These are phyloP conservation scores for Takakia lepidozioides DNA, from an alignment of 225 moss, liverwort and hornwort genomes.

Conservation along the genomic window DNA sequence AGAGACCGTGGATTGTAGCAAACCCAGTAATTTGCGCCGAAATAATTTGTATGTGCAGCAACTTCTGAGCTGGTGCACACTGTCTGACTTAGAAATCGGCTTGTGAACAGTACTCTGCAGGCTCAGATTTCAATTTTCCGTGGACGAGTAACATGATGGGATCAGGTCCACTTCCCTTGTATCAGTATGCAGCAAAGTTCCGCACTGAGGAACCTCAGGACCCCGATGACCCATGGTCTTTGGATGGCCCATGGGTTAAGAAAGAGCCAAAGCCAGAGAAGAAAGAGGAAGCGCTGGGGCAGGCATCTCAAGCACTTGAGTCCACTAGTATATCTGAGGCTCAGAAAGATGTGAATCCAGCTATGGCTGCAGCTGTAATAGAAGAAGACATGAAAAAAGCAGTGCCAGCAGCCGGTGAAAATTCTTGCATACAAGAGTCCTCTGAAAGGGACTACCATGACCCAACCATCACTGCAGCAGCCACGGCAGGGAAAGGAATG, in stretches of 20 bases:
- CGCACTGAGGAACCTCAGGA: slow-evolving; percentile 39
- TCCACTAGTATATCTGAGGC: slow-evolving; percentile 7
- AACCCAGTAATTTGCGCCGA: too few relatives aligned
- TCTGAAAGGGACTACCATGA: slow-evolving; percentile 12
- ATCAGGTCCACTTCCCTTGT: slow-evolving; percentile 34
- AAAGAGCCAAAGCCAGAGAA: slow-evolving; percentile 11
- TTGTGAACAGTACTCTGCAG: slow-evolving; percentile 28
- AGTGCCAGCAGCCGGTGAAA: slow-evolving; percentile 9
- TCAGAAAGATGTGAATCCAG: slow-evolving; percentile 1
- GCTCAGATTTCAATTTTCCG: slow-evolving; percentile 16
- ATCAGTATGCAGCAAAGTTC: slow-evolving; percentile 50
- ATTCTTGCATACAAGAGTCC: slow-evolving; percentile 1
- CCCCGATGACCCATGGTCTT: slow-evolving; percentile 61
- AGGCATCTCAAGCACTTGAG: slow-evolving; percentile 4
- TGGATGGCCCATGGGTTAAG: slow-evolving; percentile 52
- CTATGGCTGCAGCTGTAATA: slow-evolving; percentile 11
- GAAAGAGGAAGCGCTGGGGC: slow-evolving; percentile 14
- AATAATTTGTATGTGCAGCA: too few relatives aligned
- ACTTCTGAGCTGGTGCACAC: too few relatives aligned
- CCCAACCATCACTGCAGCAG: neutral
- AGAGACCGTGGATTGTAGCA: too few relatives aligned
- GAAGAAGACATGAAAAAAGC: neutral
- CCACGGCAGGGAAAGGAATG: slow-evolving; percentile 12
- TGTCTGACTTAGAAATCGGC: slow-evolving; percentile 6
- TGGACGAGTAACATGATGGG: slow-evolving; percentile 27